Conservation (phyloP, 192 early-diverging fungal genomes). For the Geosiphon pyriformis region DNA sequence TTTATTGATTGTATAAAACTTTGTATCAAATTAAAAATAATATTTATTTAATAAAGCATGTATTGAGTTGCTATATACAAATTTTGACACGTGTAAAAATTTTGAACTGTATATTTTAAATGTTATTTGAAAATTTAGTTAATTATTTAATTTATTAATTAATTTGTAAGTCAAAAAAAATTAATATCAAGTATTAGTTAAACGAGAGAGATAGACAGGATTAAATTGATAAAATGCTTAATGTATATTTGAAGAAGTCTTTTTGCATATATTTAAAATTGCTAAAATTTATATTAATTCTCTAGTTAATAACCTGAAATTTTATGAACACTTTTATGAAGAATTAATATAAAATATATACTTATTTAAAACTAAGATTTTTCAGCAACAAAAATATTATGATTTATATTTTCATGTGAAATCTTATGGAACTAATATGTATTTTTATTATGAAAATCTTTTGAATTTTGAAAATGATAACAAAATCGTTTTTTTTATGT, state of each 20-base stretch:
- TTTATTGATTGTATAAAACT: too few relatives aligned
- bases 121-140: too few relatives aligned
- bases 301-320: slow-evolving; percentile 7
- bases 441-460: background rate
- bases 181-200: background rate
- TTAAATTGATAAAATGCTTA: background rate
- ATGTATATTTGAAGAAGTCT: slow-evolving; percentile 10
- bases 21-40: too few relatives aligned
- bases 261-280: slow-evolving; percentile 6
- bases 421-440: background rate
- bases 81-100: too few relatives aligned
- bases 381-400: background rate
- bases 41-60: too few relatives aligned
- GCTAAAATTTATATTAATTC: background rate
- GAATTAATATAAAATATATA: slow-evolving; percentile 7
- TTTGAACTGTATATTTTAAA: too few relatives aligned
- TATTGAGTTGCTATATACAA: too few relatives aligned
- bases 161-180: too few relatives aligned
- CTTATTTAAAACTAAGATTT: background rate
- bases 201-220: background rate
- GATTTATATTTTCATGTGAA: background rate
- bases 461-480: background rate
- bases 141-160: too few relatives aligned
- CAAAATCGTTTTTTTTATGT: background rate
- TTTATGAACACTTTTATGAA: slow-evolving; percentile 3